A percentile compares a stretch with the other conserved stretches of the same genome.
Conservation (phyloP, 768 basidiomycete species). For the Butyriboletus loyo region DNA sequence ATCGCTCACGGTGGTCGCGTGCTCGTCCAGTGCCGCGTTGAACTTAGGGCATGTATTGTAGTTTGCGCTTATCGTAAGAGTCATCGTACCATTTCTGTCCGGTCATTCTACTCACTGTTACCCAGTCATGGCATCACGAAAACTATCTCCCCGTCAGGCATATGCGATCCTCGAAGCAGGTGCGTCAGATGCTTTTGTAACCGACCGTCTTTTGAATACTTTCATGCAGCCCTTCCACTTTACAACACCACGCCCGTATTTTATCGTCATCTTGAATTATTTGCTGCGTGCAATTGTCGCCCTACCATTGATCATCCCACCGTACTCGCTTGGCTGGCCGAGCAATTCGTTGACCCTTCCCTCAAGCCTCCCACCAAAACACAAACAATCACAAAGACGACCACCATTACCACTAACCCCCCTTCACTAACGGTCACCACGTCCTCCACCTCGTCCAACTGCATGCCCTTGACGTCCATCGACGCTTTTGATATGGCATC, state of each 20-base stretch:
- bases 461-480: slow-evolving; percentile 4
- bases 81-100: neutral
- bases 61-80: slow-evolving; percentile 52
- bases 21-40: slow-evolving; percentile 53
- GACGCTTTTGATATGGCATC: slow-evolving; percentile 25
- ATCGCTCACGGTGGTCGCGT: slow-evolving; percentile 42
- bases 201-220: neutral
- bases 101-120: neutral
- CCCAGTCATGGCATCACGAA: slow-evolving; percentile 47
- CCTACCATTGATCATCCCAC: slow-evolving; percentile 42
- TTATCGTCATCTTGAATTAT: slow-evolving; percentile 45
- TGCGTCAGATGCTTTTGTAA: slow-evolving; percentile 14
- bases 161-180: slow-evolving; percentile 42
- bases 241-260: slow-evolving; percentile 50
- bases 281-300: slow-evolving; percentile 38
- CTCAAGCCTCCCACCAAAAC: slow-evolving; percentile 13
- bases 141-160: slow-evolving; percentile 39
- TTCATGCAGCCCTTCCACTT: slow-evolving; percentile 45
- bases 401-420: neutral
- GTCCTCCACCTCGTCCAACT: slow-evolving; percentile 4
- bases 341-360: slow-evolving; percentile 21
- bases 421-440: slow-evolving; percentile 14
- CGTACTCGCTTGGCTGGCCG: slow-evolving; percentile 38
- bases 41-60: slow-evolving; percentile 51
- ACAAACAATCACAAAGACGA: slow-evolving; percentile 7